phyloP scores from a whole-genome alignment of 192 early-diverging fungal genomes.

The Jimgerdemannia flammicorona region DNA sequence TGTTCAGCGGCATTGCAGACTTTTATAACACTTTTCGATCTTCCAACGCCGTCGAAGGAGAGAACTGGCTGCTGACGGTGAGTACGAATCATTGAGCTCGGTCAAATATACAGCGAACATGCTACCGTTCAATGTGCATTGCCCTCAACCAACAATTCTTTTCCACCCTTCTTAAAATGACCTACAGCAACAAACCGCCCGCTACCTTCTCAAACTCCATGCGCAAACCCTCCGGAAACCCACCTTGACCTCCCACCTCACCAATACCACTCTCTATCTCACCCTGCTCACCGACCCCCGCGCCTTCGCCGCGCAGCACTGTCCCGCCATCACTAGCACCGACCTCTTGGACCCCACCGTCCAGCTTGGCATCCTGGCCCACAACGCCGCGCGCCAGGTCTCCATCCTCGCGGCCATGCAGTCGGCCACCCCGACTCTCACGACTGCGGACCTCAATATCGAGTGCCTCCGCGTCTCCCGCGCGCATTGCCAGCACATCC shows the following conservation, averaged over 20 bases:
- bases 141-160: not conserved
- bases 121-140: constrained; percentile 24
- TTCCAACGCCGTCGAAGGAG: constrained; percentile 61
- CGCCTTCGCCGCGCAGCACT: constrained; percentile 16
- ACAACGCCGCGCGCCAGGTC: constrained; percentile 63
- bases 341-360: constrained; percentile 48
- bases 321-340: constrained; percentile 6
- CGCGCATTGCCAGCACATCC: constrained; percentile 74
- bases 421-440: constrained; percentile 32
- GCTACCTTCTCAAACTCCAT: constrained; percentile 67
- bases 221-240: constrained; percentile 28
- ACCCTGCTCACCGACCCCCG: constrained; percentile 11
- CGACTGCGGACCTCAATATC: constrained; percentile 63
- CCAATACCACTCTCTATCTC: constrained; percentile 23
- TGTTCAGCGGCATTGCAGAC: constrained; percentile 63
- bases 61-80: constrained; percentile 53
- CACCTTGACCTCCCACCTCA: constrained; percentile 28
- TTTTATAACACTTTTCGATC: constrained; percentile 58
- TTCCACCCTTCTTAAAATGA: constrained; percentile 35
- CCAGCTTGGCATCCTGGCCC: constrained; percentile 64
- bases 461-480: constrained; percentile 64
- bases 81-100: not conserved
- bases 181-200: constrained; percentile 61
- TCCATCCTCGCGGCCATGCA: constrained; percentile 39
- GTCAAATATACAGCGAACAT: too few species aligned